Evolutionary conservation across 228 moss, liverwort and hornwort genomes (phyloP).

Genomic region (Sphagnum magellanicum): DNA sequence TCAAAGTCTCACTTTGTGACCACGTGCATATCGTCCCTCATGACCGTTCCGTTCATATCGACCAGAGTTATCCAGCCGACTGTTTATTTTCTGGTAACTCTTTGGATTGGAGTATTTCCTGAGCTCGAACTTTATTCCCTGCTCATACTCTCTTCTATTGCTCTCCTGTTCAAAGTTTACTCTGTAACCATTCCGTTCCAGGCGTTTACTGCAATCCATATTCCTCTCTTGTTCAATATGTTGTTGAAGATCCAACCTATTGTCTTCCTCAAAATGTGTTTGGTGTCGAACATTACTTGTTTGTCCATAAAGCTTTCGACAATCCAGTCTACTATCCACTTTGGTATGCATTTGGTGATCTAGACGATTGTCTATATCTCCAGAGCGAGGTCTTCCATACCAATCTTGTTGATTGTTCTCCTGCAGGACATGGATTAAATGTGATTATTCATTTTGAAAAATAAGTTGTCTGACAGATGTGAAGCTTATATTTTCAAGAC

Average conservation of each 20-base stretch:
- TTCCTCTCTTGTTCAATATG: constrained; percentile 5
- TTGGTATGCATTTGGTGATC: background rate
- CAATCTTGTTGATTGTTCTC: background rate
- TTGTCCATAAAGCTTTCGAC: constrained; percentile 4
- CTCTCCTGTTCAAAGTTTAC: constrained; percentile 17
- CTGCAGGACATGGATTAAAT: constrained; percentile 3
- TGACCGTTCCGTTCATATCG: constrained; percentile 18
- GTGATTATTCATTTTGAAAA: background rate
- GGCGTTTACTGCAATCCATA: constrained; percentile 6
- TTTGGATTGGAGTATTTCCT: constrained; percentile 8
- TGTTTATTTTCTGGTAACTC: constrained; percentile 7
- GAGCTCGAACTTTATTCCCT: constrained; percentile 4
- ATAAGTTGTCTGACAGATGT: background rate
- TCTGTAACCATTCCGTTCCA: constrained; percentile 14
- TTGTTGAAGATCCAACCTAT: constrained; percentile 5
- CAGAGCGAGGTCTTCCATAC: constrained; percentile 2
- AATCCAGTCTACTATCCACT: constrained; percentile 5
- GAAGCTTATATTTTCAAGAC: background rate
- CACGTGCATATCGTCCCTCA: constrained; percentile 12
- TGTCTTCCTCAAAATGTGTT: constrained; percentile 12
- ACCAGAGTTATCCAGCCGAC: constrained; percentile 22
- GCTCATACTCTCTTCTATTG: constrained; percentile 17
- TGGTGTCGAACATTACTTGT: background rate
- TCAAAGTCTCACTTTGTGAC: constrained; percentile 6
- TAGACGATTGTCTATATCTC: constrained; percentile 3